These are phyloP conservation scores for Sistotremastrum suecicum DNA, from an alignment of 768 basidiomycete genomes.

Conservation along the genomic window DNA sequence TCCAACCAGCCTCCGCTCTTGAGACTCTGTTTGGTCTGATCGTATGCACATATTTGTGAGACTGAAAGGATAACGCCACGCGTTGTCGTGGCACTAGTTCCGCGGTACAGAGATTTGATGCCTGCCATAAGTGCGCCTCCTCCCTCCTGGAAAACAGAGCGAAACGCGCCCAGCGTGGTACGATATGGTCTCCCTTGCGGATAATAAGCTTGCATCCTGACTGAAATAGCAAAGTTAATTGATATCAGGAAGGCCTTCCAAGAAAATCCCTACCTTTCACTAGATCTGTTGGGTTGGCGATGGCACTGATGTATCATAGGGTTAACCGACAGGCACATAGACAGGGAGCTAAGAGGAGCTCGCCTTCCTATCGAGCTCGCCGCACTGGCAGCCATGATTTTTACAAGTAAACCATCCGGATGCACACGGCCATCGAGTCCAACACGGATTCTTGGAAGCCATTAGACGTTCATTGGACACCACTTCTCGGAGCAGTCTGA, in stretches of 20 bases:
- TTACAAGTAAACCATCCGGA: constrained; percentile 19
- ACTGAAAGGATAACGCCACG: constrained; percentile 20
- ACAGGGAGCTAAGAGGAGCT: not conserved
- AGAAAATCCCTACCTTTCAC: constrained; percentile 16
- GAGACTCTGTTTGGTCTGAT: constrained; percentile 21
- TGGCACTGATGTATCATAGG: constrained; percentile 10
- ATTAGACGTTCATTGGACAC: not conserved
- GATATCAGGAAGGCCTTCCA: not conserved
- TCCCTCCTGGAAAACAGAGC: constrained; percentile 18
- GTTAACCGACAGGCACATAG: not conserved
- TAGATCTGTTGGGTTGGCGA: constrained; percentile 23
- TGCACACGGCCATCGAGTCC: constrained; percentile 13
- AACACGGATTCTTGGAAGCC: constrained; percentile 10
- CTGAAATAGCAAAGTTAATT: constrained; percentile 5
- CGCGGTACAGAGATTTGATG: constrained; percentile 18
- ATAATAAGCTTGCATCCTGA: constrained; percentile 24
- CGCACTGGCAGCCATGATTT: constrained; percentile 18
- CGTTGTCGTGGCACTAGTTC: constrained; percentile 19
- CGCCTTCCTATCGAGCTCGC: constrained; percentile 16
- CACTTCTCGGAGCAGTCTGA: too few relatives aligned
- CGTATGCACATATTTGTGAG: constrained; percentile 23
- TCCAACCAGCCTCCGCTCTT: constrained; percentile 18
- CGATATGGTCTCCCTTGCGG: constrained; percentile 20
- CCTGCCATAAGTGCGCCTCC: constrained; percentile 10
- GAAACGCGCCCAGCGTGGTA: constrained; percentile 18